Conservation (phyloP, 2,329 filamentous ascomycete species). For the Davidsoniella eucalypti region DNA sequence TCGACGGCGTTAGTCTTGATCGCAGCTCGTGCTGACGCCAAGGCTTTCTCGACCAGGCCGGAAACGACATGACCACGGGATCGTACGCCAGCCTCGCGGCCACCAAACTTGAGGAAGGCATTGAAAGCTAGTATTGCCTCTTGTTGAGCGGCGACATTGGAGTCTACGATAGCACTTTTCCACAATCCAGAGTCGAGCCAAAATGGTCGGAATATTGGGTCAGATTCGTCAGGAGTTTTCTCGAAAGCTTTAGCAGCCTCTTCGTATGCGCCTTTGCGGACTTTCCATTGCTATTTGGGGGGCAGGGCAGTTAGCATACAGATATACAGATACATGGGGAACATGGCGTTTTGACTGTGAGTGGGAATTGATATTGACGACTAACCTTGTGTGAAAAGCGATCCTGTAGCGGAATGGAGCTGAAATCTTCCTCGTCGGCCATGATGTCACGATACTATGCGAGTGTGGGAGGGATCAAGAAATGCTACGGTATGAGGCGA, state of each 20-base stretch:
- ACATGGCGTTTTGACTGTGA: background rate
- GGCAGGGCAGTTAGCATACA: background rate
- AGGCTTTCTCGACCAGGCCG: conserved; percentile 77
- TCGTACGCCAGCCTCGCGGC: conserved; percentile 59
- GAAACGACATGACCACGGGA: conserved; percentile 60
- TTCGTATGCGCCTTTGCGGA: conserved; percentile 87
- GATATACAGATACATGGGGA: background rate
- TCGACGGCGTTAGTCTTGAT: conserved; percentile 80
- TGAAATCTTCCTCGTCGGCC: conserved; percentile 72
- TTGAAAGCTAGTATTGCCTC: conserved; percentile 80
- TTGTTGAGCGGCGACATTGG: conserved; percentile 91
- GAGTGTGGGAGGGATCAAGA: background rate
- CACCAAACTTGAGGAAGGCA: conserved; percentile 82
- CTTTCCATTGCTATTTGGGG: conserved; percentile 68
- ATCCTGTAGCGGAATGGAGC: conserved; percentile 59
- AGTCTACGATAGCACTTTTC: conserved; percentile 86
- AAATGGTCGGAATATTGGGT: conserved; percentile 77
- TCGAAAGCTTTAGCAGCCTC: conserved; percentile 79
- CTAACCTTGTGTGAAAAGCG: conserved; percentile 67
- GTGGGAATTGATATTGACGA: background rate
- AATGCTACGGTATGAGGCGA: no score
- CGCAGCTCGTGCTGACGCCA: conserved; percentile 71
- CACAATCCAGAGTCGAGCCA: conserved; percentile 68
- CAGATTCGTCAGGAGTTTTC: conserved; percentile 65
- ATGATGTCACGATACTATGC: conserved; percentile 27